A percentile compares a stretch with the other conserved stretches of the same genome.
Evolutionary conservation across 768 basidiomycete species (phyloP).

Genomic region (Floccularia luteovirens): DNA sequence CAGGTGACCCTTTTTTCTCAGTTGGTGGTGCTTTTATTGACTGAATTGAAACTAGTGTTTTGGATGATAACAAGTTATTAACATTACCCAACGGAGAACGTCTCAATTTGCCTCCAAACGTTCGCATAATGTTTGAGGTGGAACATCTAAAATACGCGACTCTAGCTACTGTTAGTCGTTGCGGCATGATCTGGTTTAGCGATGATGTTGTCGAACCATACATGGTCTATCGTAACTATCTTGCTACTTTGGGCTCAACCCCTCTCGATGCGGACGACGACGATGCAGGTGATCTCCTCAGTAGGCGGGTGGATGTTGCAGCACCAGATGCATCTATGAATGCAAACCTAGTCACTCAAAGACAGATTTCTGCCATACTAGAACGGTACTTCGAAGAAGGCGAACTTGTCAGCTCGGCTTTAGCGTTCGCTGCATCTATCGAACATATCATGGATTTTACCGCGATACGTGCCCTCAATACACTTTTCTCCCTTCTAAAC

Average conservation of each 20-base stretch:
- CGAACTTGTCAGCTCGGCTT: conserved; percentile 74
- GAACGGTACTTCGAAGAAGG: conserved; percentile 78
- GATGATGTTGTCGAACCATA: conserved; percentile 87
- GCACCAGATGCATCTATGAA: conserved; percentile 44
- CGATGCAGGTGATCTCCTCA: conserved; percentile 50
- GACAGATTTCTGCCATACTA: conserved; percentile 64
- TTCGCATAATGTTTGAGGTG: conserved; percentile 99
- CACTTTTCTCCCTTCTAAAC: conserved; percentile 95
- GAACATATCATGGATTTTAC: conserved; percentile 99
- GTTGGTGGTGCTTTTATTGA: conserved; percentile 5
- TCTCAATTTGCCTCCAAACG: conserved; percentile 91
- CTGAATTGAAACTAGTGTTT: conserved; percentile 51
- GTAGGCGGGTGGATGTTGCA: conserved; percentile 47
- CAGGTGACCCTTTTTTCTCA: conserved; percentile 45
- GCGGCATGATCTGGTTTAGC: conserved; percentile 99
- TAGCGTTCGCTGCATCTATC: conserved; percentile 74
- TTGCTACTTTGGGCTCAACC: conserved; percentile 64
- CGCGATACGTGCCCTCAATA: conserved; percentile 81
- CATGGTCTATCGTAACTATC: conserved; percentile 90
- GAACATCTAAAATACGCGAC: conserved; percentile 97
- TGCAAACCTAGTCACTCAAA: conserved; percentile 66
- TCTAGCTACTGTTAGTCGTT: conserved; percentile 97
- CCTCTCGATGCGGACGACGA: conserved; percentile 91
- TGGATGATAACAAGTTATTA: conserved; percentile 97
- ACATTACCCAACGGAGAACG: conserved; percentile 98